Conservation (phyloP, 139 green algal genomes). For the Chara braunii region DNA sequence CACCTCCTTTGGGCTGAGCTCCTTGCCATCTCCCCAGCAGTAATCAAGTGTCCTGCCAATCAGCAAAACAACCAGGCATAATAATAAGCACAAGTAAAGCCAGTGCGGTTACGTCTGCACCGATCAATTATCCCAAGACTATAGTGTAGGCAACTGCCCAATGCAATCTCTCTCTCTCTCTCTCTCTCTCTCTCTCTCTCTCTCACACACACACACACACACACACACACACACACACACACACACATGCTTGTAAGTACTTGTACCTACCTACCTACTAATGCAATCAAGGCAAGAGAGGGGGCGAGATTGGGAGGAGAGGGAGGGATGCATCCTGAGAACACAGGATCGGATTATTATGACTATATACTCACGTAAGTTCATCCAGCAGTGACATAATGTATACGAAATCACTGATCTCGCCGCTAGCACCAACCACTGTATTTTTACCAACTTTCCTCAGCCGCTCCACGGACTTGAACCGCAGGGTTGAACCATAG, state of each 20-base stretch:
- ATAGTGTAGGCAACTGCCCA: too few relatives aligned
- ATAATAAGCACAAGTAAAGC: not conserved
- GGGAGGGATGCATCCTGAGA: not conserved
- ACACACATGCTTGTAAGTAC: too few relatives aligned
- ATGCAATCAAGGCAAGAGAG: too few relatives aligned
- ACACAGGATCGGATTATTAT: not conserved
- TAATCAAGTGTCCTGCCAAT: conserved; percentile 69
- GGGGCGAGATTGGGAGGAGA: not conserved
- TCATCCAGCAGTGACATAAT: conserved; percentile 82
- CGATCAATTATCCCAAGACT: too few relatives aligned
- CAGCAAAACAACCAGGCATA: conserved; percentile 11
- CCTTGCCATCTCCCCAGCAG: conserved; percentile 76
- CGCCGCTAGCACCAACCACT: conserved; percentile 74
- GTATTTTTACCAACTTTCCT: conserved; percentile 60
- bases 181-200: too few relatives aligned
- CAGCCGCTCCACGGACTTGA: conserved; percentile 87
- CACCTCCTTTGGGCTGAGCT: conserved; percentile 64
- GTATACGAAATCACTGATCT: conserved; percentile 92
- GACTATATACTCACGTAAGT: conserved; percentile 50
- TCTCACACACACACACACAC: too few relatives aligned
- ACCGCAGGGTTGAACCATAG: conserved; percentile 95
- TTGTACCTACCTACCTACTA: too few relatives aligned
- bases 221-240: too few relatives aligned
- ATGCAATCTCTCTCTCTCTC: too few relatives aligned
- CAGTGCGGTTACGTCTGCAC: not conserved